These are phyloP conservation scores for Helminthosporium solani DNA, from an alignment of 2,329 filamentous ascomycete species.

Conservation along the genomic window DNA sequence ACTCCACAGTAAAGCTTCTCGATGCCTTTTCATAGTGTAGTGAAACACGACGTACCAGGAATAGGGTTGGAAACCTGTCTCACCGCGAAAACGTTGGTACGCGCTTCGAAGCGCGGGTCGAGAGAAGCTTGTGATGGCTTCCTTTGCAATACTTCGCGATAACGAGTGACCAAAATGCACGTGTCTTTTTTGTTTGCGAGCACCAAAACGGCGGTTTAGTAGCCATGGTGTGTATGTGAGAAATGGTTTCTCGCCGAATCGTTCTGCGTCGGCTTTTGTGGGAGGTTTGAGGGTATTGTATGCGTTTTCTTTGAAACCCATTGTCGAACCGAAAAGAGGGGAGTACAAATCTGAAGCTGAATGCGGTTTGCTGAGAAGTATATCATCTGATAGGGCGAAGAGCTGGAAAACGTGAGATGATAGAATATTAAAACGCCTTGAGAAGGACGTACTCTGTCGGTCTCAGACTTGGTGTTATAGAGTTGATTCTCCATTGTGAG, in stretches of 20 bases:
- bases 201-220: conserved; percentile 48
- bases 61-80: conserved; percentile 47
- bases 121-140: conserved; percentile 47
- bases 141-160: conserved; percentile 42
- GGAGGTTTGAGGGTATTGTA: conserved; percentile 45
- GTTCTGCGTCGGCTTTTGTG: conserved; percentile 30
- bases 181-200: conserved; percentile 47
- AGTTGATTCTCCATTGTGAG: conserved; percentile 49
- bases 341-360: conserved; percentile 48
- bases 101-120: conserved; percentile 43
- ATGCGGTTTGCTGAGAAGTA: conserved; percentile 47
- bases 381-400: conserved; percentile 49
- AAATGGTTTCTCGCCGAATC: conserved; percentile 49
- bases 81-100: conserved; percentile 47
- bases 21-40: conserved; percentile 48
- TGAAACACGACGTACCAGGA: conserved; percentile 48
- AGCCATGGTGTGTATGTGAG: conserved; percentile 50
- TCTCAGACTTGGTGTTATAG: conserved; percentile 46
- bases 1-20: conserved; percentile 48
- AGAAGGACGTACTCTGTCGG: conserved; percentile 29
- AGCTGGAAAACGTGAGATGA: conserved; percentile 24
- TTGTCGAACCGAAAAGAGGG: conserved; percentile 46
- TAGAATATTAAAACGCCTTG: background rate
- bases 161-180: conserved; percentile 48
- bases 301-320: conserved; percentile 47